Conservation (phyloP, 768 basidiomycete genomes). For the Lactarius vividus region DNA sequence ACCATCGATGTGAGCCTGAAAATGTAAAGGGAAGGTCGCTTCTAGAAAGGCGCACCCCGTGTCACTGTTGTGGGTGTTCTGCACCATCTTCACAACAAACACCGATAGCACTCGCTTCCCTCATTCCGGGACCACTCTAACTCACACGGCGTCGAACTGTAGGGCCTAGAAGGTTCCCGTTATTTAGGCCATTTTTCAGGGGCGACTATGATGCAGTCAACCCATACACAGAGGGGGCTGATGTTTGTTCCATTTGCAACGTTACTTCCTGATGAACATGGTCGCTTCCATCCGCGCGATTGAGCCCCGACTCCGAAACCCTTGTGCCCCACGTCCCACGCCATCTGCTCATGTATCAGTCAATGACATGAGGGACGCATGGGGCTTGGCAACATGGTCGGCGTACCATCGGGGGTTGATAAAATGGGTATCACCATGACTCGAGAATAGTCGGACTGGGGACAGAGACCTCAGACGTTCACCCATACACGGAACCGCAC, state of each 20-base stretch:
- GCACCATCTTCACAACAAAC: slow-evolving; percentile 12
- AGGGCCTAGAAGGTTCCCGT: not conserved
- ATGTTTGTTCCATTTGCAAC: not conserved
- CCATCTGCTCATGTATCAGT: not conserved
- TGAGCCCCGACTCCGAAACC: not conserved
- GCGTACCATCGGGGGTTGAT: not conserved
- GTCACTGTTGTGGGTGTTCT: not conserved
- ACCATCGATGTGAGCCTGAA: slow-evolving; percentile 18
- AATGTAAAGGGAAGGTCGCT: not conserved
- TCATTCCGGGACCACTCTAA: not conserved
- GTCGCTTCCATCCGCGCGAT: not conserved
- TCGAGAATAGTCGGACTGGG: not conserved
- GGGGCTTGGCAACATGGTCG: not conserved
- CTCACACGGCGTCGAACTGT: not conserved
- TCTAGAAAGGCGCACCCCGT: slow-evolving; percentile 1
- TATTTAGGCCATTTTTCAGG: not conserved
- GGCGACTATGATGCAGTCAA: not conserved
- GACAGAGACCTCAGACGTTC: not conserved
- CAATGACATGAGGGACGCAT: not conserved
- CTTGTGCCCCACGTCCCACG: slow-evolving; percentile 2
- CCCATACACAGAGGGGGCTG: not conserved
- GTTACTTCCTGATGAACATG: not conserved
- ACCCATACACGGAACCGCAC: too few species aligned
- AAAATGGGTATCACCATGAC: not conserved
- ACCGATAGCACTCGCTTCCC: not conserved